Conservation (phyloP, 164 flowering plant genomes). For the Magnolia changhungtana region DNA sequence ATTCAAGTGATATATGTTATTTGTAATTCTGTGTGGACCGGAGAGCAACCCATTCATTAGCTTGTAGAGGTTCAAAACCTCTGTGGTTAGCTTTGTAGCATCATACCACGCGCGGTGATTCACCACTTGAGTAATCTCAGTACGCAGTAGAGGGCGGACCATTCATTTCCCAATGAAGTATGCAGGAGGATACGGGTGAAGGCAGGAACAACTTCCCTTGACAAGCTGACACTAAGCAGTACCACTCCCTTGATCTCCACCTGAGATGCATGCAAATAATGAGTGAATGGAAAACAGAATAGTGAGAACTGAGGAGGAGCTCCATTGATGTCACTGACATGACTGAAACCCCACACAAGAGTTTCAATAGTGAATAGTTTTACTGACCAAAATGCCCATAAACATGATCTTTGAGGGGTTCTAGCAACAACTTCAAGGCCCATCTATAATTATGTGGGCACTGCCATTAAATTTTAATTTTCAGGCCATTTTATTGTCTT, state of each 20-base stretch:
- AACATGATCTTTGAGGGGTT: not conserved
- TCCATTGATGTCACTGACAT: not conserved
- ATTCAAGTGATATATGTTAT: too few relatives aligned
- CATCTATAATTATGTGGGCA: not conserved
- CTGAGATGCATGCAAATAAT: conserved; percentile 32
- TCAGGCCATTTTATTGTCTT: too few relatives aligned
- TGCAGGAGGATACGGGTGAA: conserved; percentile 85
- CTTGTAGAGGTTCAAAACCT: conserved; percentile 80
- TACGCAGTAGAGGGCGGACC: conserved; percentile 78
- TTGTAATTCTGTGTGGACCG: not conserved
- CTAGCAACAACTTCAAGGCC: not conserved
- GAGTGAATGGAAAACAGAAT: too few relatives aligned
- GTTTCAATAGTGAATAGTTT: not conserved
- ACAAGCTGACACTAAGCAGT: conserved; percentile 68
- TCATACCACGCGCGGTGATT: conserved; percentile 95
- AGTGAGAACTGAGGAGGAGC: too few relatives aligned
- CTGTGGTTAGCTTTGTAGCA: conserved; percentile 78
- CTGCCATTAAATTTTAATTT: not conserved
- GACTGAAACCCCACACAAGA: not conserved
- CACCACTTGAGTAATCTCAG: conserved; percentile 91
- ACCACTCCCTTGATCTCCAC: conserved; percentile 69
- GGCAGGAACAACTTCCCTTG: conserved; percentile 88
- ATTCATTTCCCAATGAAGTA: conserved; percentile 84
- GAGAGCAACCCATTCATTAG: conserved; percentile 27
- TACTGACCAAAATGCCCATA: not conserved